Evolutionary conservation across 2,329 filamentous ascomycete genomes (phyloP).

Genomic region (Ascochyta pisi): DNA sequence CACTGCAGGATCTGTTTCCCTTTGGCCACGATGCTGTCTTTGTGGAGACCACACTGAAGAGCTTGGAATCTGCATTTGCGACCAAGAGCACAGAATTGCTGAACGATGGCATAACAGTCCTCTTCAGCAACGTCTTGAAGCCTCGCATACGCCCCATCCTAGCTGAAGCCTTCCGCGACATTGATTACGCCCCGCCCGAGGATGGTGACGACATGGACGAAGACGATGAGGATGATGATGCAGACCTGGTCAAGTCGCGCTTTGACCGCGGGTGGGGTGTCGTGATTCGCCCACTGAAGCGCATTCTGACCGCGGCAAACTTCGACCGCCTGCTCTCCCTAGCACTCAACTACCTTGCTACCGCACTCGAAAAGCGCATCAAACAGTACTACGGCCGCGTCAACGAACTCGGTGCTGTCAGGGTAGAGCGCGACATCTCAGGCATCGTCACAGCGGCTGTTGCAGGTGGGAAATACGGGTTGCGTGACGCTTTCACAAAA

Average conservation of each 20-base stretch:
- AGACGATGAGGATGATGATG: conserved; percentile 55
- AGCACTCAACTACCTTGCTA: conserved; percentile 76
- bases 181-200: conserved; percentile 77
- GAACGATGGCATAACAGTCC: conserved; percentile 80
- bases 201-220: conserved; percentile 51
- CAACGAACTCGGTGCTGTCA: conserved; percentile 80
- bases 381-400: conserved; percentile 80
- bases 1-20: conserved; percentile 72
- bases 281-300: conserved; percentile 82
- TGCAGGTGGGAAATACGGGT: conserved; percentile 73
- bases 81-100: conserved; percentile 82
- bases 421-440: conserved; percentile 83
- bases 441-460: conserved; percentile 72
- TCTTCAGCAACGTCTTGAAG: conserved; percentile 88
- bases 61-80: conserved; percentile 74
- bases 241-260: conserved; percentile 73
- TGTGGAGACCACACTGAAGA: conserved; percentile 71
- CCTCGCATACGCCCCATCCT: conserved; percentile 83
- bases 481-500: conserved; percentile 77
- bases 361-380: conserved; percentile 84
- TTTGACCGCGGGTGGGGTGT: conserved; percentile 88
- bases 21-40: conserved; percentile 76
- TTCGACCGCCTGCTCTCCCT: conserved; percentile 78
- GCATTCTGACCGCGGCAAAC: conserved; percentile 79
- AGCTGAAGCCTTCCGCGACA: conserved; percentile 87